phyloP scores from a whole-genome alignment of 1,284 basidiomycete genomes.

The Naganishia albida region DNA sequence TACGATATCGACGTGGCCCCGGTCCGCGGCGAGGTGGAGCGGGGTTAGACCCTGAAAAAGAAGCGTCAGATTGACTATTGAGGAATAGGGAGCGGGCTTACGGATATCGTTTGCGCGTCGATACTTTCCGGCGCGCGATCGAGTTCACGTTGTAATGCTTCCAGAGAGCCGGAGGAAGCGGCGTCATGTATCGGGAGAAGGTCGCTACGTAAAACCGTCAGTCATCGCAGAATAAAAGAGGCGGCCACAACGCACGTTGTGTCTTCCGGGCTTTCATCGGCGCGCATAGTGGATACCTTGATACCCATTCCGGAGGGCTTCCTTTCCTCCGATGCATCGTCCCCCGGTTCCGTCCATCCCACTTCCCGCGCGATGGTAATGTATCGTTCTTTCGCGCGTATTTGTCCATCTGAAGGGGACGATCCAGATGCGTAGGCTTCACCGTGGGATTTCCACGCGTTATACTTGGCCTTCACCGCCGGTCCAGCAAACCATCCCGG shows the following conservation, averaged over 20 bases:
- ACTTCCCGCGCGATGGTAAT: slow-evolving; percentile 29
- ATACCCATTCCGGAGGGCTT: slow-evolving; percentile 17
- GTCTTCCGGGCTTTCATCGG: not conserved
- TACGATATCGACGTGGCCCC: slow-evolving; percentile 25
- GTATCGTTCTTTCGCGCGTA: slow-evolving; percentile 21
- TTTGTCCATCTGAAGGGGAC: not conserved
- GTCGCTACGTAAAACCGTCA: not conserved
- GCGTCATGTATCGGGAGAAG: slow-evolving; percentile 27
- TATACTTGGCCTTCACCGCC: slow-evolving; percentile 32
- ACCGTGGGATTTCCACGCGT: slow-evolving; percentile 29
- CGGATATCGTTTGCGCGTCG: not conserved
- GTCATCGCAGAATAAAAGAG: not conserved
- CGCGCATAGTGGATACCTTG: slow-evolving; percentile 14
- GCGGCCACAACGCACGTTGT: not conserved
- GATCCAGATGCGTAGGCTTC: slow-evolving; percentile 13
- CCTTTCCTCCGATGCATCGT: not conserved
- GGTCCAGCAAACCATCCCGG: slow-evolving; percentile 32
- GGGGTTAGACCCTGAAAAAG: slow-evolving; percentile 30
- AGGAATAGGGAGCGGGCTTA: too few species aligned
- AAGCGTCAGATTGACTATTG: not conserved
- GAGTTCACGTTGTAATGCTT: slow-evolving; percentile 11
- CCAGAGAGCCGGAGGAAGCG: slow-evolving; percentile 18
- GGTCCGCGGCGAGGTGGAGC: slow-evolving; percentile 31
- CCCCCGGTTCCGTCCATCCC: slow-evolving; percentile 14
- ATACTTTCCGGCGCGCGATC: not conserved